Conservation (phyloP, 208 protist species). For the Leptomonas seymouri region DNA sequence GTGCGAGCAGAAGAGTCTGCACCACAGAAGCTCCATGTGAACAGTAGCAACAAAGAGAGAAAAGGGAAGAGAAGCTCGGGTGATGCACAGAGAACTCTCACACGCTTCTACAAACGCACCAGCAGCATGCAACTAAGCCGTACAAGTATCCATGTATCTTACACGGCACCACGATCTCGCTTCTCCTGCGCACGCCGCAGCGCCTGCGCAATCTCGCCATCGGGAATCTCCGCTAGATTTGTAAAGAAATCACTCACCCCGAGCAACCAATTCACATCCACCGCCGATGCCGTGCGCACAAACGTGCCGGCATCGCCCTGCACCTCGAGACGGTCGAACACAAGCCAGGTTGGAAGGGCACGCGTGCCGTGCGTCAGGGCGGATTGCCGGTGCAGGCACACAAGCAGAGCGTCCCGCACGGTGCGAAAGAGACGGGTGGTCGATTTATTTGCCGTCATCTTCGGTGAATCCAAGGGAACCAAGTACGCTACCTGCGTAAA, state of each 20-base stretch:
- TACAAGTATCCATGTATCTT: not conserved
- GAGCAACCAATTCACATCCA: constrained; percentile 81
- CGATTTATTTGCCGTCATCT: not conserved
- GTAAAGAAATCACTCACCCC: constrained; percentile 71
- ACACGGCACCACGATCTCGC: not conserved
- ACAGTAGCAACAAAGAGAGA: not conserved
- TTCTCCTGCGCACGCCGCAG: constrained; percentile 36
- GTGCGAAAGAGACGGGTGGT: constrained; percentile 52
- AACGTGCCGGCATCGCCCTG: constrained; percentile 76
- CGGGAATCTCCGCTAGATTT: constrained; percentile 59
- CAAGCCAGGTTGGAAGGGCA: constrained; percentile 60
- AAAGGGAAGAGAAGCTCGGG: not conserved
- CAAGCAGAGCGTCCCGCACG: constrained; percentile 56
- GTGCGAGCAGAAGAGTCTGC: no score
- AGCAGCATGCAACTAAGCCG: not conserved
- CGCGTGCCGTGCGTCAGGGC: constrained; percentile 26
- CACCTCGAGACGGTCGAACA: constrained; percentile 88
- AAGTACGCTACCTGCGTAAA: constrained; percentile 84
- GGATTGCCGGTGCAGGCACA: constrained; percentile 60
- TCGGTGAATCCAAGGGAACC: not conserved
- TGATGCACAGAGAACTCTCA: not conserved
- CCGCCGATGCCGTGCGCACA: constrained; percentile 59
- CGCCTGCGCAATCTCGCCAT: constrained; percentile 65
- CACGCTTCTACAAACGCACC: no score
- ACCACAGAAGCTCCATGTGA: no score